These are phyloP conservation scores for Rostrohypoxylon terebratum DNA, from an alignment of 495 filamentous ascomycete genomes.

Conservation along the genomic window DNA sequence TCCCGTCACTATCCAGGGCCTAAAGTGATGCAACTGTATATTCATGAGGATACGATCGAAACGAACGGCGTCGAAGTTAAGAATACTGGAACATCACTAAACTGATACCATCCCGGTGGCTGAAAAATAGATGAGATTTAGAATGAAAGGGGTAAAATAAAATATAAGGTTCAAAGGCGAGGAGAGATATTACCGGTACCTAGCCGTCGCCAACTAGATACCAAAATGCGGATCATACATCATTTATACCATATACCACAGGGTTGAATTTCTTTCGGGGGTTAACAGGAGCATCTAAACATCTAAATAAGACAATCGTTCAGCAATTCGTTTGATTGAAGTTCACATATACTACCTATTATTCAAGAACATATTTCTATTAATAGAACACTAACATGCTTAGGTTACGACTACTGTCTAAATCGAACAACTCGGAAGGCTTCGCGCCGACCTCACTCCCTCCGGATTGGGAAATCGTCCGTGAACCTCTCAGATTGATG, in stretches of 20 bases:
- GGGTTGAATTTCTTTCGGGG: background rate
- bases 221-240: background rate
- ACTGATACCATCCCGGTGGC: background rate
- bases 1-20: conserved; percentile 68
- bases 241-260: background rate
- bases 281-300: too few relatives aligned
- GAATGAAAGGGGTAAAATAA: background rate
- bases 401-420: conserved; percentile 13
- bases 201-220: background rate
- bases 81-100: conserved; percentile 7
- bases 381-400: conserved; percentile 24
- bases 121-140: background rate
- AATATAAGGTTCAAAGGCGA: background rate
- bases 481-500: conserved; percentile 19
- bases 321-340: conserved; percentile 9
- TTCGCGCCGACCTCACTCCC: conserved; percentile 43
- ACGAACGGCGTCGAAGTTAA: conserved; percentile 19
- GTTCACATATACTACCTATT: background rate
- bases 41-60: conserved; percentile 50
- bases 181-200: background rate
- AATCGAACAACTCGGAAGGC: conserved; percentile 39
- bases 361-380: background rate
- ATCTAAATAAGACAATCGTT: background rate
- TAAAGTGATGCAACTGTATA: conserved; percentile 63
- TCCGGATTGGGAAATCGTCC: conserved; percentile 25